Evolutionary conservation across 495 filamentous ascomycete genomes (phyloP).

Genomic region (Thermothielavioides terrestris): DNA sequence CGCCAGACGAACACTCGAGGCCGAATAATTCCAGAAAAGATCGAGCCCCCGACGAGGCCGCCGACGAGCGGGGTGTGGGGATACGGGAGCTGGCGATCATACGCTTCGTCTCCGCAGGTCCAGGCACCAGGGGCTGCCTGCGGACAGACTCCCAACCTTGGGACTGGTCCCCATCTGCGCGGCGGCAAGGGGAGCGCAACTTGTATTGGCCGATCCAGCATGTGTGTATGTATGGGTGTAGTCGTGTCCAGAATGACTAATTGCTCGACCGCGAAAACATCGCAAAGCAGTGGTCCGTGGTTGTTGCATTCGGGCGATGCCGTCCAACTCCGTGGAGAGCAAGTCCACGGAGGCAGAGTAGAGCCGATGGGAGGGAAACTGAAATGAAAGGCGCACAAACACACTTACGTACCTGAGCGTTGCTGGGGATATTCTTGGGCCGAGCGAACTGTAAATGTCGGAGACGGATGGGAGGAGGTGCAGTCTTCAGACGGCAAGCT

Average conservation of each 20-base stretch:
- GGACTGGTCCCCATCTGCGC: too few species aligned
- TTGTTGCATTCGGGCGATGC: too few species aligned
- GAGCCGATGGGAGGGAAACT: not conserved
- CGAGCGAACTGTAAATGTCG: too few species aligned
- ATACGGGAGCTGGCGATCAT: slow-evolving; percentile 20
- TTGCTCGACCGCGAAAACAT: too few species aligned
- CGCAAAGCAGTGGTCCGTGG: too few species aligned
- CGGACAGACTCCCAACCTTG: too few species aligned
- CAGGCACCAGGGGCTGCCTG: not conserved
- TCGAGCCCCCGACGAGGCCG: not conserved
- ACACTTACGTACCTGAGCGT: slow-evolving; percentile 4
- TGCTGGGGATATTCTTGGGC: too few species aligned
- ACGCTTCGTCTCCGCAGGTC: slow-evolving; percentile 19
- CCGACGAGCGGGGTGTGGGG: slow-evolving; percentile 1
- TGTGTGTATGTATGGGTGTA: not conserved
- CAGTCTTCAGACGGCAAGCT: slow-evolving; percentile 3
- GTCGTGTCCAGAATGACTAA: too few species aligned
- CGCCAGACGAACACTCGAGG: not conserved
- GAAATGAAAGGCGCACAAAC: not conserved
- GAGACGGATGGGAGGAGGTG: too few species aligned
- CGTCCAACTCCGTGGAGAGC: too few species aligned
- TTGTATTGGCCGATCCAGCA: not conserved
- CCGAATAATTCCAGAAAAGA: not conserved
- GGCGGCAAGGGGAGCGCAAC: not conserved
- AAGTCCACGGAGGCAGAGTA: not conserved